Conservation (phyloP, 805 yeast species). For the Wickerhamiella azyma region DNA sequence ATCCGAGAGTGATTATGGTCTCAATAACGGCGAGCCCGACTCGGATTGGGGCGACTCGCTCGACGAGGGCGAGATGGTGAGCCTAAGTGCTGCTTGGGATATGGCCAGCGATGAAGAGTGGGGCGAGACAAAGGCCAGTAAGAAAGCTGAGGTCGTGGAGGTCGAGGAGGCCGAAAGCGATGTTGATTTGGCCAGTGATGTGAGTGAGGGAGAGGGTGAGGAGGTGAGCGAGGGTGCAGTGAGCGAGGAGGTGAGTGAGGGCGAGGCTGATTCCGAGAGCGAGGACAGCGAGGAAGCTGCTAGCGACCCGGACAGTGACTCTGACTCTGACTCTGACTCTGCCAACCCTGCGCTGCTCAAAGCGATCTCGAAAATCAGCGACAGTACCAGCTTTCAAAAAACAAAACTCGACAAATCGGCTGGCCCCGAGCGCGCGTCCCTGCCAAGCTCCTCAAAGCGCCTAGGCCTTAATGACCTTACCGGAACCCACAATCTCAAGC, state of each 20-base stretch:
- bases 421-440: slow-evolving; percentile 25
- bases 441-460: slow-evolving; percentile 36
- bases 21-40: slow-evolving; percentile 33
- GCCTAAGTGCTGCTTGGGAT: slow-evolving; percentile 85
- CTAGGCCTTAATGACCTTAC: slow-evolving; percentile 60
- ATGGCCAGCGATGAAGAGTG: slow-evolving; percentile 40
- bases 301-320: slow-evolving; percentile 17
- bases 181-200: slow-evolving; percentile 5
- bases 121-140: slow-evolving; percentile 6
- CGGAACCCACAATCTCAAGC: slow-evolving; percentile 28
- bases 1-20: slow-evolving; percentile 43
- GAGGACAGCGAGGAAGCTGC: too few relatives aligned
- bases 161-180: slow-evolving; percentile 10
- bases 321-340: background rate
- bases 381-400: background rate
- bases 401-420: slow-evolving; percentile 19
- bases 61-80: slow-evolving; percentile 61
- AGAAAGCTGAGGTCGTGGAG: slow-evolving; percentile 13
- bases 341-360: slow-evolving; percentile 18
- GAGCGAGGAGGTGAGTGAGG: slow-evolving; percentile 11
- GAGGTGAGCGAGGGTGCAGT: slow-evolving; percentile 8
- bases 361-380: slow-evolving; percentile 5
- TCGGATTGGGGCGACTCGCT: slow-evolving; percentile 59
- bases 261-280: slow-evolving; percentile 9
- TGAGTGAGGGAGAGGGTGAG: slow-evolving; percentile 4